Evolutionary conservation across 345 rosid species (phyloP), one percentile per base, ranked within the genome.

Genomic region (Eucalyptus tenuipes): DNA sequence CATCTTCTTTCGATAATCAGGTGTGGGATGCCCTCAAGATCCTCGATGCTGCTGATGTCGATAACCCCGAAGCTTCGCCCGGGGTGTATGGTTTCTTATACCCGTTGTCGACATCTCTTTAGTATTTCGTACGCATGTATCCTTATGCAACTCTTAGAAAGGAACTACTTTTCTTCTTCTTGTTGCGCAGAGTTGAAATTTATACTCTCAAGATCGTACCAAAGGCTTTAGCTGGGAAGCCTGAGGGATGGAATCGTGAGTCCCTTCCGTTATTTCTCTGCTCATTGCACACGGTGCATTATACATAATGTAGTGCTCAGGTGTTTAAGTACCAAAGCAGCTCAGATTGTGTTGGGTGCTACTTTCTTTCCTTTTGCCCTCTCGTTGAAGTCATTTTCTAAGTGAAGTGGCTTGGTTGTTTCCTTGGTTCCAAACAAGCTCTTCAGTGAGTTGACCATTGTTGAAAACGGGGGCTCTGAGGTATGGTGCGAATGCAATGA

Each of bases 201-300:
- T 89, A 86, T 47, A 86, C 61, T 14, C 50, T 86, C 55, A 86
- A 86, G 85, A 20, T 53, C 81, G 88, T 71, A 8, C 45, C 88
- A 12, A 86, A 89, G 71, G 47, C 57, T 85, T 75, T 75, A n/a
- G 88, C 88, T 24, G 90, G 90, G 33, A 89, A 89, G 44, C 88
- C 90, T 49, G 53, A 89, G 24, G 90, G 88, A 52, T 89, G 90
- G 90, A 89, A 89, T 71, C 68, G 90, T 88, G 85, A 85, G 90
- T 88, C 40, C 8, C 25, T 25, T 79, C 47, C n/a, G 6, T 55
- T 44, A 25, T 59, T 61, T 40, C 13, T 75, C 29, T 20, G 84
- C 47, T 75, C 20, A 40, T 11, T 37, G 47, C 29, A 4, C 47
- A 10, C 47, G 5, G 15, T 75, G 40, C 84, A 40, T 75, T 3